Evolutionary conservation across 805 yeast species (phyloP).

Genomic region (Lipomyces kockii): DNA sequence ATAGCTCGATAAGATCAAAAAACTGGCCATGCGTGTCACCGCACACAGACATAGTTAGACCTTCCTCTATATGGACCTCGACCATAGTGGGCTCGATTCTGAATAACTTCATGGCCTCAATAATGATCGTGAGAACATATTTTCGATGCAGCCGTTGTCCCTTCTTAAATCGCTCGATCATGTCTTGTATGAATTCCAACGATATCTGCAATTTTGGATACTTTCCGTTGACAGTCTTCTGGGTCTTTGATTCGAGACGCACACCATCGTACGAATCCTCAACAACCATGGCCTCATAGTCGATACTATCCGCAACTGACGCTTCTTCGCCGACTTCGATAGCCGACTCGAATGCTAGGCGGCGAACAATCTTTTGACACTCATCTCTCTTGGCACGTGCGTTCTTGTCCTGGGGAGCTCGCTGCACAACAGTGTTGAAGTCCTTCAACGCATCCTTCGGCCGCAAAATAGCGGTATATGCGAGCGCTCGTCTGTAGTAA

Average conservation of each 20-base stretch:
- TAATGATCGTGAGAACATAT: constrained; percentile 80
- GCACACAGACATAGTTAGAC: constrained; percentile 72
- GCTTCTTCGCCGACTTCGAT: constrained; percentile 72
- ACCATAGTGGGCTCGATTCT: constrained; percentile 72
- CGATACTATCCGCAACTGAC: constrained; percentile 54
- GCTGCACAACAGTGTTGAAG: constrained; percentile 63
- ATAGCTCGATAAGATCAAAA: constrained; percentile 83
- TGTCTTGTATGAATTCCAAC: constrained; percentile 59
- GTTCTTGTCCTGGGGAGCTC: constrained; percentile 68
- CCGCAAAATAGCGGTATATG: constrained; percentile 74
- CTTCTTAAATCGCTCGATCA: constrained; percentile 71
- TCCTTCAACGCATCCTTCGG: constrained; percentile 75
- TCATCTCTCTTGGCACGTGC: constrained; percentile 67
- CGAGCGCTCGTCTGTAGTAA: constrained; percentile 84
- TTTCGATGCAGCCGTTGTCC: constrained; percentile 79
- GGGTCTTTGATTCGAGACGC: constrained; percentile 46
- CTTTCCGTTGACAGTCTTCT: constrained; percentile 39
- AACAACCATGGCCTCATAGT: constrained; percentile 51
- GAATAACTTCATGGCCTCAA: constrained; percentile 69
- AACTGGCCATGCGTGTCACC: constrained; percentile 99
- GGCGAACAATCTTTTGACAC: constrained; percentile 67
- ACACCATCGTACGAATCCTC: constrained; percentile 70
- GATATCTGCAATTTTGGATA: constrained; percentile 48
- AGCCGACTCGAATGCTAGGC: constrained; percentile 82
- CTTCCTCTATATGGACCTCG: constrained; percentile 57